phyloP scores from a whole-genome alignment of 1,284 basidiomycete species.

The Ceratobasidium papillatum region DNA sequence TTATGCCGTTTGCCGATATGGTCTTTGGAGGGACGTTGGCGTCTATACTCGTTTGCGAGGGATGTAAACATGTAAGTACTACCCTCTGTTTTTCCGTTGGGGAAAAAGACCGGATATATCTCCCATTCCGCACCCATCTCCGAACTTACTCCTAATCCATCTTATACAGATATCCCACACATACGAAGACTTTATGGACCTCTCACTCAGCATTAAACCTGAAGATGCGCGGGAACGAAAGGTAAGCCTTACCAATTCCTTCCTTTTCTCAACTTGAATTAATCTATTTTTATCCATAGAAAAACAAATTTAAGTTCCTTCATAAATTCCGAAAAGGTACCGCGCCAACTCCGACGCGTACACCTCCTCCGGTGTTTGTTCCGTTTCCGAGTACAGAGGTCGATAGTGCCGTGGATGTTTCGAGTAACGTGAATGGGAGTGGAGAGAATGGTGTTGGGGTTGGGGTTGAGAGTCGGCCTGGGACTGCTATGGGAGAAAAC shows the following conservation, averaged over 20 bases:
- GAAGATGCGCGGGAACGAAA: slow-evolving; percentile 77
- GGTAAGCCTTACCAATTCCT: slow-evolving; percentile 44
- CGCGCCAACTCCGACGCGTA: slow-evolving; percentile 16
- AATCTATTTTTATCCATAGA: slow-evolving; percentile 48
- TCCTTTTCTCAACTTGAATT: background rate
- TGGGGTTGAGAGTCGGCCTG: background rate
- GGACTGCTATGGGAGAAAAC: background rate
- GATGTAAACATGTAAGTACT: slow-evolving; percentile 76
- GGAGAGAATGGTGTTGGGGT: background rate
- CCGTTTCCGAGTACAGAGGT: slow-evolving; percentile 23
- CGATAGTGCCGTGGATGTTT: background rate
- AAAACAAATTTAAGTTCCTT: slow-evolving; percentile 75
- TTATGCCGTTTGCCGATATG: slow-evolving; percentile 83
- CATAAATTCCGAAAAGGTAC: slow-evolving; percentile 48
- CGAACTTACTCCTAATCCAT: background rate
- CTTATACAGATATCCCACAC: slow-evolving; percentile 79
- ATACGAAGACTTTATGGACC: slow-evolving; percentile 92
- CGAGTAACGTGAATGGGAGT: background rate
- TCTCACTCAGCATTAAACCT: slow-evolving; percentile 85
- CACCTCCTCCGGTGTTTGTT: slow-evolving; percentile 14
- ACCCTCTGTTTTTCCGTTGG: too few species aligned
- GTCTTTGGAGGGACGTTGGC: slow-evolving; percentile 89
- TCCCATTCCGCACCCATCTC: slow-evolving; percentile 2
- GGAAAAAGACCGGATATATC: background rate
- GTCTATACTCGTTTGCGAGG: slow-evolving; percentile 91